Evolutionary conservation across 176 grass and related monocot genomes (phyloP).

Genomic region (Coix lacrymajobi): DNA sequence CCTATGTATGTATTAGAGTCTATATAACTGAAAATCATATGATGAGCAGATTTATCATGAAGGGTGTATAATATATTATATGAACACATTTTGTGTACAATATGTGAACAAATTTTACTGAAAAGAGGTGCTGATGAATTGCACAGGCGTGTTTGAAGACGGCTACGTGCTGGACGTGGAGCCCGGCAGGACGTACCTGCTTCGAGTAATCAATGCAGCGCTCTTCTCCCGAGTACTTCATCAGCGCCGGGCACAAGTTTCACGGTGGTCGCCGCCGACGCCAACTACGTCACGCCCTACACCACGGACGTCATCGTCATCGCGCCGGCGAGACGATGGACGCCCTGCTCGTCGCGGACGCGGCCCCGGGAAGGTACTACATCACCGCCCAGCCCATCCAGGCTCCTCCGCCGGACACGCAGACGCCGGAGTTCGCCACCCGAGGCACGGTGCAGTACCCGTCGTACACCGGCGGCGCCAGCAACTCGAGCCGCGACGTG

Average conservation of each 20-base stretch:
- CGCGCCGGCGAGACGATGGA: conserved; percentile 14
- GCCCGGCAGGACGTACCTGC: not conserved
- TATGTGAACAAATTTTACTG: too few species aligned
- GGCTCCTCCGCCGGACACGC: not conserved
- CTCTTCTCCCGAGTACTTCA: conserved; percentile 25
- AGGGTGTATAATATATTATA: too few species aligned
- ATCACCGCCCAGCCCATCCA: not conserved
- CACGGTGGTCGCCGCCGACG: conserved; percentile 19
- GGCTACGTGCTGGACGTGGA: conserved; percentile 8
- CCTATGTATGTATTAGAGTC: too few species aligned
- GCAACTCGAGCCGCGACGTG: not conserved
- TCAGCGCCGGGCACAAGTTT: conserved; percentile 17
- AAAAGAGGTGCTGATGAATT: not conserved
- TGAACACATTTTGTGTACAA: too few species aligned
- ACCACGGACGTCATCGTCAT: conserved; percentile 1
- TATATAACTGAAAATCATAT: too few species aligned
- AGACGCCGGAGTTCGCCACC: not conserved
- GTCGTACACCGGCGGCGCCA: not conserved
- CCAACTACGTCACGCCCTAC: conserved; percentile 19
- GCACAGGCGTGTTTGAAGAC: not conserved
- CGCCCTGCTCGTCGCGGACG: conserved; percentile 18
- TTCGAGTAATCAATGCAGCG: not conserved
- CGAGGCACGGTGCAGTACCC: not conserved
- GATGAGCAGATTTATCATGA: too few species aligned
- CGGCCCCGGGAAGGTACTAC: not conserved